Percentiles rank a stretch among this genome's conserved stretches.
Conservation (phyloP, 805 yeast species). For the Yarrowia bubula region DNA sequence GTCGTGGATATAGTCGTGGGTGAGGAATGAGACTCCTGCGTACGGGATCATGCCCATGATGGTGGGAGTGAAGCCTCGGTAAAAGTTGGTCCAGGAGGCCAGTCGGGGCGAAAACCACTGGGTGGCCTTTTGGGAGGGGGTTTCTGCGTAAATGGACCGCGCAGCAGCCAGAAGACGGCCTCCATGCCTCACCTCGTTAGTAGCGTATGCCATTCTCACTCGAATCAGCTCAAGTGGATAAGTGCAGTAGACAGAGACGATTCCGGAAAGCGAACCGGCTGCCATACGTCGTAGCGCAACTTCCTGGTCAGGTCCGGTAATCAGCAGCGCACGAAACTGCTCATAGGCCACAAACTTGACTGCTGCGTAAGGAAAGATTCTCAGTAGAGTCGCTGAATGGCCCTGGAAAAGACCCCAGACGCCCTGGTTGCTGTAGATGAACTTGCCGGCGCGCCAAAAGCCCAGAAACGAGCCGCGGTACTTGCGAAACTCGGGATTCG, state of each 20-base stretch:
- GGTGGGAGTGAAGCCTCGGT: constrained; percentile 92
- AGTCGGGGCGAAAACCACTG: constrained; percentile 10
- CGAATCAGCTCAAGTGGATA: constrained; percentile 90
- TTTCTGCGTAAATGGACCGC: constrained; percentile 36
- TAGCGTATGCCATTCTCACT: constrained; percentile 88
- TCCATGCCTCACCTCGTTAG: constrained; percentile 37
- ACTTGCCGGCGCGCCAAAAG: constrained; percentile 64
- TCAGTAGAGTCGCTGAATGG: constrained; percentile 84
- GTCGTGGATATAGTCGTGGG: constrained; percentile 91
- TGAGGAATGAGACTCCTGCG: constrained; percentile 95
- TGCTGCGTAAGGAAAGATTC: constrained; percentile 96
- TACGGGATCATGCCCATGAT: constrained; percentile 95
- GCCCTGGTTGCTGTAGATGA: constrained; percentile 71
- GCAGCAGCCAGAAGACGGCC: constrained; percentile 25
- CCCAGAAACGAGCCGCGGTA: constrained; percentile 81
- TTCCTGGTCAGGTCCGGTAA: constrained; percentile 72
- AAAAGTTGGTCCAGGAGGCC: constrained; percentile 61
- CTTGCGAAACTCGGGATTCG: constrained; percentile 81
- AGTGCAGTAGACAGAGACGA: constrained; percentile 80
- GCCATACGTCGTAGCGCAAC: constrained; percentile 75
- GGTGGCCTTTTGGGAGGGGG: constrained; percentile 29
- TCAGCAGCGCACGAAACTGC: constrained; percentile 75
- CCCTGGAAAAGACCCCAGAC: constrained; percentile 84
- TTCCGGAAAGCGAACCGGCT: constrained; percentile 90
- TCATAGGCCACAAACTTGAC: constrained; percentile 95